Percentiles rank a stretch among this genome's conserved stretches.
phyloP scores from a whole-genome alignment of 2,329 filamentous ascomycete genomes.

The Cadophora sp. region DNA sequence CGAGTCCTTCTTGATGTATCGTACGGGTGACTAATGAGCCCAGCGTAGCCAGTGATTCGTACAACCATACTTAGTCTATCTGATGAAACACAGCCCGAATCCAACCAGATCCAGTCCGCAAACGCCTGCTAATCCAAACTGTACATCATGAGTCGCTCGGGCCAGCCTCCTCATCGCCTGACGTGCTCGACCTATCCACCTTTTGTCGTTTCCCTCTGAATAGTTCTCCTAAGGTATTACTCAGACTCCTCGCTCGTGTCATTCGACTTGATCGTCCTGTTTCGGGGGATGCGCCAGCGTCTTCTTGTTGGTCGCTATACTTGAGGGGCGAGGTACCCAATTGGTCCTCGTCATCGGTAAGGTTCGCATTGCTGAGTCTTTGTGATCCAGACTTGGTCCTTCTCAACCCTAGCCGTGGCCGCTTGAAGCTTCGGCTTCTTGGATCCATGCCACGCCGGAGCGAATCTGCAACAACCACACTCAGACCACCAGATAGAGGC shows the following conservation, averaged over 20 bases:
- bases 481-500: slow-evolving; percentile 65
- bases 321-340: slow-evolving; percentile 30
- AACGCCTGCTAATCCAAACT: slow-evolving; percentile 16
- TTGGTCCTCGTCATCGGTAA: slow-evolving; percentile 30
- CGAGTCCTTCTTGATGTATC: not conserved
- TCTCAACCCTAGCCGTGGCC: slow-evolving; percentile 39
- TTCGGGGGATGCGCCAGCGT: slow-evolving; percentile 35
- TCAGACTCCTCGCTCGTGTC: slow-evolving; percentile 41
- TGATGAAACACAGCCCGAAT: slow-evolving; percentile 1
- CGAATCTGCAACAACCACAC: slow-evolving; percentile 69
- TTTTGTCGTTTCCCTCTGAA: slow-evolving; percentile 36
- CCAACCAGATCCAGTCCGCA: slow-evolving; percentile 20
- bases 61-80: slow-evolving; percentile 10
- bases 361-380: slow-evolving; percentile 28
- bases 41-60: not conserved
- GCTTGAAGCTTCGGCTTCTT: slow-evolving; percentile 41
- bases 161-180: slow-evolving; percentile 39
- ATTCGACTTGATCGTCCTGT: slow-evolving; percentile 26
- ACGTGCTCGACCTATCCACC: slow-evolving; percentile 25
- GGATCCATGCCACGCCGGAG: slow-evolving; percentile 59
- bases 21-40: not conserved
- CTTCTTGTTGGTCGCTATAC: slow-evolving; percentile 17
- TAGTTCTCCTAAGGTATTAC: slow-evolving; percentile 41
- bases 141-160: slow-evolving; percentile 38
- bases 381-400: slow-evolving; percentile 41